These are phyloP conservation scores for Xylaria venustula DNA, from an alignment of 495 filamentous ascomycete species.

Conservation along the genomic window DNA sequence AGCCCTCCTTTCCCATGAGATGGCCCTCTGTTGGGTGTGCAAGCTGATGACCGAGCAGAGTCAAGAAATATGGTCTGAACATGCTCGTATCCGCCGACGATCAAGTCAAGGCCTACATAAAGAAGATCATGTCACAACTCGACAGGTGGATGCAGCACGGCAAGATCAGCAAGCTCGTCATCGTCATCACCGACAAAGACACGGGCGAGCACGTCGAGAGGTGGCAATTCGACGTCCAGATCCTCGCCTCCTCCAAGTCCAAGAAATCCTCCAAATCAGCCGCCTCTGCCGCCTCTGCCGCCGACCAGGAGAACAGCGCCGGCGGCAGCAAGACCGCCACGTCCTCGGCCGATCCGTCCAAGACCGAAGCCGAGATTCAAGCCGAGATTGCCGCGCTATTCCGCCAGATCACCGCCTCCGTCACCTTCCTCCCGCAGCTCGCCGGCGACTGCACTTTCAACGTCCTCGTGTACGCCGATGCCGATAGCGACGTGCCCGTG, in stretches of 20 bases:
- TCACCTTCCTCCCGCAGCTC: constrained; percentile 93
- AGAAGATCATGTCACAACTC: constrained; percentile 95
- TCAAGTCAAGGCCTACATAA: constrained; percentile 98
- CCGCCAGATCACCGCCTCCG: constrained; percentile 95
- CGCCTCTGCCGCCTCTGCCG: constrained; percentile 47
- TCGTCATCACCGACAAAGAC: constrained; percentile 94
- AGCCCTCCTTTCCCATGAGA: not conserved
- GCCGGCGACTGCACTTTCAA: constrained; percentile 97
- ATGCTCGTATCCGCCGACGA: constrained; percentile 96
- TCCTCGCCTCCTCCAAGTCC: constrained; percentile 55
- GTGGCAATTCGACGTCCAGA: constrained; percentile 97
- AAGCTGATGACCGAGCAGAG: constrained; percentile 39
- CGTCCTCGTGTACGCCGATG: constrained; percentile 95
- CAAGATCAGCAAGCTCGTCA: constrained; percentile 94
- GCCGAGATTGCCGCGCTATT: constrained; percentile 93
- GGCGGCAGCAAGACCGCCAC: constrained; percentile 12
- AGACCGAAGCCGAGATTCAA: constrained; percentile 92
- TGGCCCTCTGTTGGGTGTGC: not conserved
- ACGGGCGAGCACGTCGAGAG: constrained; percentile 93
- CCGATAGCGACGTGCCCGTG: constrained; percentile 92
- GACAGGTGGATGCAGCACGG: constrained; percentile 94
- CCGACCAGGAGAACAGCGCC: constrained; percentile 46
- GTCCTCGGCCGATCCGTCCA: constrained; percentile 55
- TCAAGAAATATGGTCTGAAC: constrained; percentile 99
- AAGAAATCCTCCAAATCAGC: constrained; percentile 44